Conservation (phyloP, 1,284 basidiomycete genomes). For the Heliocybe sulcata region DNA sequence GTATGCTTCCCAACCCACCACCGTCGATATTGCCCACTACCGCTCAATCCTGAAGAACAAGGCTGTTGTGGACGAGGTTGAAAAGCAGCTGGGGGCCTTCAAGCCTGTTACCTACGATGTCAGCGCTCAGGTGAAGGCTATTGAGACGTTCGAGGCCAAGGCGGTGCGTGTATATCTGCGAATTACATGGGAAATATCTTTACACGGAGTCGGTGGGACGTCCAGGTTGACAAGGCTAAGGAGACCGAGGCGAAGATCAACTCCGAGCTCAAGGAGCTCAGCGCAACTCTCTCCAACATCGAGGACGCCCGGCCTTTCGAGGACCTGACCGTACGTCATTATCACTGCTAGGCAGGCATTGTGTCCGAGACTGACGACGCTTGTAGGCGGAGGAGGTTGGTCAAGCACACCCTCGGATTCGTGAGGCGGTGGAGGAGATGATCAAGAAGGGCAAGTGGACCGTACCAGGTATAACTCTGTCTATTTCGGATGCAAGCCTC, state of each 20-base stretch:
- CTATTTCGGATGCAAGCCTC: neutral
- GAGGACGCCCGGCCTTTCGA: conserved; percentile 97
- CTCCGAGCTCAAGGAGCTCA: conserved; percentile 87
- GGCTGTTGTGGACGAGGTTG: conserved; percentile 86
- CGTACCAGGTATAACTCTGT: conserved; percentile 82
- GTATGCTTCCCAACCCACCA: conserved; percentile 69
- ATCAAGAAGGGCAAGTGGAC: conserved; percentile 99
- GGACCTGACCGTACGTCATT: conserved; percentile 76
- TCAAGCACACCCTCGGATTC: conserved; percentile 89
- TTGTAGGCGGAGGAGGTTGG: conserved; percentile 82
- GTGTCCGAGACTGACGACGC: neutral
- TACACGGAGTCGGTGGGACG: conserved; percentile 1
- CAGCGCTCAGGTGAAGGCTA: conserved; percentile 85
- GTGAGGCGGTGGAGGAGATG: conserved; percentile 94
- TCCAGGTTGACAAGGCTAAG: conserved; percentile 84
- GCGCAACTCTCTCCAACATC: conserved; percentile 94
- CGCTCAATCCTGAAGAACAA: conserved; percentile 90
- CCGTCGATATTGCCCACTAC: conserved; percentile 90
- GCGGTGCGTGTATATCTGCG: conserved; percentile 58
- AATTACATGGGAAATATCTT: conserved; percentile 1
- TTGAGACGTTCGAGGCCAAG: conserved; percentile 95
- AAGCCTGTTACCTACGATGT: conserved; percentile 98
- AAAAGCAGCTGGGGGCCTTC: conserved; percentile 86
- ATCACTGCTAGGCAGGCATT: neutral
- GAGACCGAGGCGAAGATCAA: conserved; percentile 91